Conservation (phyloP, 805 yeast genomes). For the Blastobotrys mokoenaii region DNA sequence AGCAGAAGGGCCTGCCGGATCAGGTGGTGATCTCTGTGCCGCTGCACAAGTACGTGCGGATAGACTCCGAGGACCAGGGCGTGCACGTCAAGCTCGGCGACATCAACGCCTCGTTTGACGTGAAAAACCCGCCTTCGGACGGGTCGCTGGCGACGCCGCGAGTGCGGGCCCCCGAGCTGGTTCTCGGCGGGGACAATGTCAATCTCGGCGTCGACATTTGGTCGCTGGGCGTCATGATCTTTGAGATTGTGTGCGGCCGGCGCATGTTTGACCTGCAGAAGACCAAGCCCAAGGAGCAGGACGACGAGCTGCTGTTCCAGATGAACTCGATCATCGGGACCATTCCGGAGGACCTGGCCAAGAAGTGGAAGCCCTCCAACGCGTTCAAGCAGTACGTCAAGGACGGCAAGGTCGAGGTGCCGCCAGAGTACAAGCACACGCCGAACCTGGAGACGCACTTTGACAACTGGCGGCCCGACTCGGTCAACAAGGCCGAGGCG, state of each 20-base stretch:
- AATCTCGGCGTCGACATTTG: constrained; percentile 4
- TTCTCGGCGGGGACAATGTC: constrained; percentile 1
- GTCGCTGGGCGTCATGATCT: constrained; percentile 5
- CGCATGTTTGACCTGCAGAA: constrained; percentile 5
- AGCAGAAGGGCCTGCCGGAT: constrained; percentile 7
- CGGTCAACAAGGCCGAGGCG: constrained; percentile 2
- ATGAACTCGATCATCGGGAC: constrained; percentile 6
- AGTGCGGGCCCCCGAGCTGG: constrained; percentile 5
- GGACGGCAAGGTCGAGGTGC: constrained; percentile 5
- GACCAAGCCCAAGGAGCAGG: constrained; percentile 6
- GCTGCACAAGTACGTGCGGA: constrained; percentile 2
- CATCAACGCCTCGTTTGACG: constrained; percentile 3
- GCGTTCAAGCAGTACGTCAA: constrained; percentile 1
- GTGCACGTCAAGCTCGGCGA: constrained; percentile 3
- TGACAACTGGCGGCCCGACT: constrained; percentile 4
- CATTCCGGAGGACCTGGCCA: constrained; percentile 2
- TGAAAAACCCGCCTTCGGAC: neutral
- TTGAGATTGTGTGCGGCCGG: constrained; percentile 3
- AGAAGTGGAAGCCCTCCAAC: constrained; percentile 8
- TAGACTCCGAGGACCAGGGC: neutral
- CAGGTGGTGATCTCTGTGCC: neutral
- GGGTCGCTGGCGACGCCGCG: constrained; percentile 1
- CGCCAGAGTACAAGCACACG: constrained; percentile 5
- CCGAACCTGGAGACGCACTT: constrained; percentile 5
- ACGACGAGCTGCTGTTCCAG: constrained; percentile 4